Conservation (phyloP, 2,329 filamentous ascomycete species). For the Sporothrix schenckii region DNA sequence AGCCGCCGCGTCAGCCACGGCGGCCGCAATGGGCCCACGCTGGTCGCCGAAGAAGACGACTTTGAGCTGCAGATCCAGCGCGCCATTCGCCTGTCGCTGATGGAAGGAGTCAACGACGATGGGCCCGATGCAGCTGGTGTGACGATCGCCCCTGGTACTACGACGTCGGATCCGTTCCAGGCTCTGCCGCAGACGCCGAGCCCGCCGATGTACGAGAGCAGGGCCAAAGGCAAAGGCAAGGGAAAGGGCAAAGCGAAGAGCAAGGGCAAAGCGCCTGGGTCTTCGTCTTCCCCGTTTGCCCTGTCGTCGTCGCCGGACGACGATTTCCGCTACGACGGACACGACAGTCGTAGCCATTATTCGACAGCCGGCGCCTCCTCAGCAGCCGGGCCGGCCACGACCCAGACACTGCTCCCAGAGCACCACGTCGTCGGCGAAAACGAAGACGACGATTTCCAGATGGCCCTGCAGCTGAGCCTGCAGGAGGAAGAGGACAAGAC, state of each 20-base stretch:
- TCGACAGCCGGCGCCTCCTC: neutral
- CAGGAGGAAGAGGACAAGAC: constrained; percentile 53
- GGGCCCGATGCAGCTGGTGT: neutral
- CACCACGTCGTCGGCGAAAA: constrained; percentile 37
- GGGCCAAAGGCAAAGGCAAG: constrained; percentile 37
- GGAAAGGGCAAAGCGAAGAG: constrained; percentile 9
- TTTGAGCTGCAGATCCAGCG: constrained; percentile 65
- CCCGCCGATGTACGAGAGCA: neutral
- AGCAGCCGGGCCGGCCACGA: constrained; percentile 11
- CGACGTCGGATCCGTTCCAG: neutral
- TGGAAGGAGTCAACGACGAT: constrained; percentile 57
- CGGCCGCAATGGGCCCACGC: constrained; percentile 22
- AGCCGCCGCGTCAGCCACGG: constrained; percentile 22
- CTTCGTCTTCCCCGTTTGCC: constrained; percentile 38
- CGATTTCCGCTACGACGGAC: neutral
- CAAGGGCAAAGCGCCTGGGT: neutral
- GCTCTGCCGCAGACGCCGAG: constrained; percentile 15
- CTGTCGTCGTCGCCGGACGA: constrained; percentile 33
- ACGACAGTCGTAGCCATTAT: neutral
- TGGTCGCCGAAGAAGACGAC: constrained; percentile 51
- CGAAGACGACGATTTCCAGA: constrained; percentile 60
- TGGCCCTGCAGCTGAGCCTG: constrained; percentile 63
- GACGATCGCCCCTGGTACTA: no score
- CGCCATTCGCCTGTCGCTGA: constrained; percentile 63
- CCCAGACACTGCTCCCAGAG: neutral